Evolutionary conservation across 2,329 filamentous ascomycete genomes (phyloP).

Genomic region (Aspergillus piperis): DNA sequence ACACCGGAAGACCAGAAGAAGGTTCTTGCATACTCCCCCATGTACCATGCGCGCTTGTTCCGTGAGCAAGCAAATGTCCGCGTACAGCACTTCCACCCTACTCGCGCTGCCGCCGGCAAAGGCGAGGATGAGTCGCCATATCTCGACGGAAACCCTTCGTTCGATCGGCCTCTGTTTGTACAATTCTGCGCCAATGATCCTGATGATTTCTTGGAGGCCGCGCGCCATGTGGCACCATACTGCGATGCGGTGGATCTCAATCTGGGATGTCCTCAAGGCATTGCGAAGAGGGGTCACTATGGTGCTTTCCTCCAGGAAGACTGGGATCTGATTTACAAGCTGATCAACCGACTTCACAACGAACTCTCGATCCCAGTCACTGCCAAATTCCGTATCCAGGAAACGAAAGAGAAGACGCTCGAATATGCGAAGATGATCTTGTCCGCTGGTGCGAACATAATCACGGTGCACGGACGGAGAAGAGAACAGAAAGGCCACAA

Average conservation of each 20-base stretch:
- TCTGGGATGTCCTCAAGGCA: slow-evolving; percentile 93
- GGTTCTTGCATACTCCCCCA: slow-evolving; percentile 88
- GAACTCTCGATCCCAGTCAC: slow-evolving; percentile 82
- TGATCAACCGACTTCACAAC: slow-evolving; percentile 80
- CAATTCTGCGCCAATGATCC: slow-evolving; percentile 76
- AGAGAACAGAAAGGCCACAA: slow-evolving; percentile 95
- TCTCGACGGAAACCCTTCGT: slow-evolving; percentile 81
- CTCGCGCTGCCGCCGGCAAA: slow-evolving; percentile 36
- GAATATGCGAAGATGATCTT: slow-evolving; percentile 87
- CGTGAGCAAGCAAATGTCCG: slow-evolving; percentile 75
- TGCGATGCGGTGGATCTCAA: slow-evolving; percentile 97
- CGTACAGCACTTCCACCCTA: slow-evolving; percentile 76
- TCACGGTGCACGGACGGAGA: slow-evolving; percentile 86
- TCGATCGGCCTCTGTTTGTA: slow-evolving; percentile 89
- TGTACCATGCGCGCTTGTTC: slow-evolving; percentile 93
- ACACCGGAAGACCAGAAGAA: slow-evolving; percentile 62
- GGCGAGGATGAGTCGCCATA: slow-evolving; percentile 46
- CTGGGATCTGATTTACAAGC: slow-evolving; percentile 74
- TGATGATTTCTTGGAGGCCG: slow-evolving; percentile 60
- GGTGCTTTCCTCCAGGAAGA: slow-evolving; percentile 95
- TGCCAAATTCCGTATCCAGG: slow-evolving; percentile 89
- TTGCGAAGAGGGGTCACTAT: slow-evolving; percentile 86
- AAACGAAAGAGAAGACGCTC: slow-evolving; percentile 81
- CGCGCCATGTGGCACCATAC: slow-evolving; percentile 74
- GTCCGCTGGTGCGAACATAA: slow-evolving; percentile 82